Evolutionary conservation across 805 yeast genomes (phyloP), one percentile per base, ranked within the genome.

Genomic region (Kuraishia molischiana): DNA sequence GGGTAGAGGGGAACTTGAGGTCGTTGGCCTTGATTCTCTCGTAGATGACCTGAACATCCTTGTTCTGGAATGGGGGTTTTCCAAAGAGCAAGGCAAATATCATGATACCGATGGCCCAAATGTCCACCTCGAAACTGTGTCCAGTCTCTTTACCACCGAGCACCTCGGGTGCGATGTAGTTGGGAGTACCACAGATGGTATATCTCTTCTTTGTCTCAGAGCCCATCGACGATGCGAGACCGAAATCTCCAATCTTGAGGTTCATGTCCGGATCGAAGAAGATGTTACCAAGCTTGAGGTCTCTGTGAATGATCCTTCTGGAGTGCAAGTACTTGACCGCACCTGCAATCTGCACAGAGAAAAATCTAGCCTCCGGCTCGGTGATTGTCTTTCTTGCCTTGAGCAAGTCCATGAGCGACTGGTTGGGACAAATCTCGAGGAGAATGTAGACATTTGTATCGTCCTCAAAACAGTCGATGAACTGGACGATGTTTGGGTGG

Each of bases 51-150:
- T 86, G 80, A 34, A 92, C 96, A 56, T 89, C 96, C 53, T 86
- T 85, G 28, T 95, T 85, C 63, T 92, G 99, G 65, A 92, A 92
- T 1, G 99, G 99, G 11, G 99, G 98, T 58, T 86, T 87, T 28
- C 97, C 97, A 41, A 83, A 69, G 36, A 92, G 67, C 61, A 92
- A 71, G 6, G 98, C 97, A 54, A 80, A 92, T 67, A 92, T 71
- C 86, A 92, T 92, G 41, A 92, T 85, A 43, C 99, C 99, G 46
- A 87, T 77, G 8, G 98, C 94, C 99, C 99, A 92, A 42, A 87
- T 76, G 58, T 92, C 99, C 31, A 87, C 97, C 58, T 87, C 96
- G 54, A 77, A 89, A 37, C 94, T 79, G 58, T 92, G 98, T 6
- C 97, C 98, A 10, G 77, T 71, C 38, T 68, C 74, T 51, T 86